These are phyloP conservation scores for Quambalaria eucalypti DNA, from an alignment of 1,284 basidiomycete species.

Conservation along the genomic window DNA sequence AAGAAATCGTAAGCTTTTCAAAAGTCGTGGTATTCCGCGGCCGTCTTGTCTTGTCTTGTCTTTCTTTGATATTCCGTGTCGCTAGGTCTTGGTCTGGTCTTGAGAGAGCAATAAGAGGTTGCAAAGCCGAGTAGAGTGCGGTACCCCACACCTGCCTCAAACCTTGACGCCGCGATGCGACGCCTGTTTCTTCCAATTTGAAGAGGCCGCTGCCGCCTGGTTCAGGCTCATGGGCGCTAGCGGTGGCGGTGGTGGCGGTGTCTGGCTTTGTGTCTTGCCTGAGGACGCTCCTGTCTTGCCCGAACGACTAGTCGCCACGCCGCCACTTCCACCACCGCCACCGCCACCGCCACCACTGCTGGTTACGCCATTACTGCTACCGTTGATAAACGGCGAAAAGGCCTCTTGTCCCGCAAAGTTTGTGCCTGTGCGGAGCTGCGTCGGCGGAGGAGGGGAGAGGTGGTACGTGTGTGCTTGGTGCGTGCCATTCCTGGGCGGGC, in stretches of 20 bases:
- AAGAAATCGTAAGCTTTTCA: not conserved
- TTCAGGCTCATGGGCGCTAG: no score
- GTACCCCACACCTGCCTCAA: not conserved
- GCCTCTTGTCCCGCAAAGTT: no score
- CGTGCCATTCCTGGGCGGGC: not conserved
- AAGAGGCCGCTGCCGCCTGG: not conserved
- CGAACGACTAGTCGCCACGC: not conserved
- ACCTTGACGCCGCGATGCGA: not conserved
- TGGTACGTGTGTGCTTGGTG: not conserved
- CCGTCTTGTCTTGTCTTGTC: not conserved
- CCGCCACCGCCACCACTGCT: no score
- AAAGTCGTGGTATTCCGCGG: not conserved
- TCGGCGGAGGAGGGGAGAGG: not conserved
- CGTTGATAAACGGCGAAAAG: no score
- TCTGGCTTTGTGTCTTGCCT: no score
- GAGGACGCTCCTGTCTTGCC: not conserved
- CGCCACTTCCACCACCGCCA: not conserved
- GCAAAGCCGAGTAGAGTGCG: not conserved
- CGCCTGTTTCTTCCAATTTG: not conserved
- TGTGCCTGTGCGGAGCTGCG: no score
- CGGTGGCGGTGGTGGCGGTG: no score
- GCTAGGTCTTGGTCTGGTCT: not conserved
- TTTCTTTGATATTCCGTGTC: not conserved
- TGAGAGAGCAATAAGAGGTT: not conserved
- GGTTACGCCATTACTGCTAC: no score